Base-by-base conservation (phyloP, 1,284 basidiomycete genomes). In the Cutaneotrichosporon sp. region DNA sequence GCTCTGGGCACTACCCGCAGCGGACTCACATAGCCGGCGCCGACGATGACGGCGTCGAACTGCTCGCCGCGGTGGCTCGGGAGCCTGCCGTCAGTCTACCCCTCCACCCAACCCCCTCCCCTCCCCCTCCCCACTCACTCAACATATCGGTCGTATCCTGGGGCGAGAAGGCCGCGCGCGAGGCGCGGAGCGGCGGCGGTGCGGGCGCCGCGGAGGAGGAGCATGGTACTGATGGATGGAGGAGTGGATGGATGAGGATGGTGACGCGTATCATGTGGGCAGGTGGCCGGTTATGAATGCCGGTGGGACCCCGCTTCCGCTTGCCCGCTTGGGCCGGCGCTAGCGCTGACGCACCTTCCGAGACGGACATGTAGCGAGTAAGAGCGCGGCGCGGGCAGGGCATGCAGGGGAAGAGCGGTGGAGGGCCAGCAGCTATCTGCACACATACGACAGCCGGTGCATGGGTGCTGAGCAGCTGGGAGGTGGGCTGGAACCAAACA, bases 21-120 rank as follows among this genome's bases (percentile, higher is more conserved):
- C 36, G 22, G 22, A 68, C 74, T 60, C 62, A 76, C 74, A 54
- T 59, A 72, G n/a, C 74, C 74, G 8, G 67, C 74, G 38, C 74
- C 74, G 60, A 76, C 63, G 38, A 75, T 56, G 47, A 76, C 59
- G 31, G 66, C 72, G 57, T 71, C 62, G 33, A 64, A 64, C 36
- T 54, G 50, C 24, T 46, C 51, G 10, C 62, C 62, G 3, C 50
- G 42, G 31, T 64, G 62, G 11, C 51, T 54, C 11, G 62, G 58
- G 5, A 58, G 58, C 10, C 62, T 64, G 55, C 3, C 8, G 52
- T 59, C 25, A 54, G 45, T n/a, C n/a, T n/a, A n/a, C n/a, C n/a
- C n/a, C n/a, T n/a, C n/a, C n/a, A n/a, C n/a, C n/a, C n/a, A n/a
- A n/a, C n/a, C n/a, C n/a, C n/a, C n/a, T n/a, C n/a, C n/a, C n/a